Evolutionary conservation across 140 eudicot species (phyloP), one percentile per base, ranked within the genome.

Genomic region (Cichorium intybus): DNA sequence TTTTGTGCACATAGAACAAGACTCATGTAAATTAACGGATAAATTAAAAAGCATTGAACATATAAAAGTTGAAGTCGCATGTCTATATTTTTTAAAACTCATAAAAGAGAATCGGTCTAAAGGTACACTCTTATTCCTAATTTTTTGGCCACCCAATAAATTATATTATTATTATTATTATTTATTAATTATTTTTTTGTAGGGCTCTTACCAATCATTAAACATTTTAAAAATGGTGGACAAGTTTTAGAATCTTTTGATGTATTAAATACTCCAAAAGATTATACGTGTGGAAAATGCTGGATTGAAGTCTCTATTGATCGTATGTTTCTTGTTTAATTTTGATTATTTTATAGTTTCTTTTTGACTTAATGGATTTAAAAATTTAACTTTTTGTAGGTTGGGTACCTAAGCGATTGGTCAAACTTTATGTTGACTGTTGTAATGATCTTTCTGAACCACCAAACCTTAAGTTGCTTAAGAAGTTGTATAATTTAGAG

Each of bases 201-300:
- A 94, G 99, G 99, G 9, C 76, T 86, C 41, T 72, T 86, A 73
- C 97, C 99, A 29, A 69, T 94, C 56, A 76, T 94, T 69, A 85
- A 75, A 29, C 81, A 80, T 62, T 35, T 89, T 52, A 80, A 75
- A 66, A 76, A 72, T 65, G 76, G 82, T 9, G 94, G 86, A 59
- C 71, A 71, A 61, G 60, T 71, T 70, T 53, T 86, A 28, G 79
- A 75, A 68, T 71, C 90, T 16, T 62, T 75, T 73, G 88, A 86
- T 70, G 60, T 60, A 59, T 54, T 82, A 45, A 69, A 79, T 55
- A 71, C 62, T 23, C 48, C 89, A 35, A 72, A 81, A 68, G 79
- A 77, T 63, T 55, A 53, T 58, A 66, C 67, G 56, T 24, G 37
- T 20, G 81, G 75, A 27, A 80, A 87, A 68, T 79, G 80, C 62